phyloP scores from a whole-genome alignment of 257 asterid genomes.

The Solanum chmielewskii region DNA sequence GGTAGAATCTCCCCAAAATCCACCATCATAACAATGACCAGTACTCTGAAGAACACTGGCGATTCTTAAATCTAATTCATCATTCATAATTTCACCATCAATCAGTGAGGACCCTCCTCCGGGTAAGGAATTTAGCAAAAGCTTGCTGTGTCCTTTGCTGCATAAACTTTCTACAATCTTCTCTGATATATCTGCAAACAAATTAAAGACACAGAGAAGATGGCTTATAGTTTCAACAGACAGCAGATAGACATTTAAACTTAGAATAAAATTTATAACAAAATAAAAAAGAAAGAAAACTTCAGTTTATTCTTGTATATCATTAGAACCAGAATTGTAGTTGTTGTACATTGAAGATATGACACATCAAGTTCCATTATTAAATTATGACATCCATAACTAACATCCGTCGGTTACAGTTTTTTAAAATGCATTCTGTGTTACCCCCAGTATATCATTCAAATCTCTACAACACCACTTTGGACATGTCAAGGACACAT shows the following conservation, averaged over 20 bases:
- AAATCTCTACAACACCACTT: background rate
- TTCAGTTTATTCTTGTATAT: background rate
- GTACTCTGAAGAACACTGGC: conserved; percentile 94
- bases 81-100: conserved; percentile 56
- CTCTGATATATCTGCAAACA: conserved; percentile 65
- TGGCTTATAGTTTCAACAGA: background rate
- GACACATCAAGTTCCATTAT: background rate
- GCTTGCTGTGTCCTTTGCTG: conserved; percentile 70
- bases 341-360: background rate
- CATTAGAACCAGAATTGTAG: background rate
- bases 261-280: background rate
- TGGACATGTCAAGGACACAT: background rate
- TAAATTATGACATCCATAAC: background rate
- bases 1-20: conserved; percentile 60
- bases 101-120: conserved; percentile 52
- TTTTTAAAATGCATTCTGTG: background rate
- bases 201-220: background rate
- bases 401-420: background rate
- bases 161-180: conserved; percentile 92
- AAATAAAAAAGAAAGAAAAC: background rate
- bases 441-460: background rate
- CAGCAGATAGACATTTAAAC: background rate
- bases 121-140: conserved; percentile 47
- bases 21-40: conserved; percentile 88
- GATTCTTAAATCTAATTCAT: conserved; percentile 77